phyloP scores from a whole-genome alignment of 1,284 basidiomycete genomes.

The Ustilago hordei region DNA sequence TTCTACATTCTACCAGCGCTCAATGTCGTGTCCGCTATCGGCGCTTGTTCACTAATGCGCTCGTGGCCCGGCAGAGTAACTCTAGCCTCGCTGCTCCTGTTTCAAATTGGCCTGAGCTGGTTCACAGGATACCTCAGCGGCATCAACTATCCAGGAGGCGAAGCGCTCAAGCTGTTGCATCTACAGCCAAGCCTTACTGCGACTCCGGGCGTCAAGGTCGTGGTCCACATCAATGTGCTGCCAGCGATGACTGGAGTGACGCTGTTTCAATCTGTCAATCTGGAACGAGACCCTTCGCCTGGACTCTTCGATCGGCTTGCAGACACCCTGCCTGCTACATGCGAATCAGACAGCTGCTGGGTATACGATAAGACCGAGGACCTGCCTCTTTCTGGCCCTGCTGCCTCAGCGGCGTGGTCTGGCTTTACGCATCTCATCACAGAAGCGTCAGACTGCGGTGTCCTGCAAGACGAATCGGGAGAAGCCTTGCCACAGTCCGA shows the following conservation, averaged over 20 bases:
- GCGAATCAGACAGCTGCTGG: conserved; percentile 23
- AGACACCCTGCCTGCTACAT: conserved; percentile 10
- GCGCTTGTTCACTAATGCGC: conserved; percentile 73
- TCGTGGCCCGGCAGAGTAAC: conserved; percentile 17
- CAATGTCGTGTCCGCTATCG: conserved; percentile 82
- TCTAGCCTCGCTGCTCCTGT: conserved; percentile 8
- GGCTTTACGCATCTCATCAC: conserved; percentile 48
- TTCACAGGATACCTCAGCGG: conserved; percentile 75
- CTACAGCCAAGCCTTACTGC: conserved; percentile 31
- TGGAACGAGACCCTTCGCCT: conserved; percentile 16
- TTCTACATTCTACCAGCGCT: conserved; percentile 85
- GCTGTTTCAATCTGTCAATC: conserved; percentile 82
- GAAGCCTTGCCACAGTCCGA: conserved; percentile 3
- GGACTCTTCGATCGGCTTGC: conserved; percentile 11
- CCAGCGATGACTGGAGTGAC: conserved; percentile 91
- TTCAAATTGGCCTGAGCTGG: conserved; percentile 37
- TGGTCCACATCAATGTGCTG: conserved; percentile 79
- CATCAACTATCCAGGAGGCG: conserved; percentile 90
- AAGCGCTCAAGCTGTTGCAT: conserved; percentile 79
- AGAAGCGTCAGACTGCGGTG: conserved; percentile 33
- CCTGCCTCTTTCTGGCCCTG: conserved; percentile 20
- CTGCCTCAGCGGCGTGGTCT: conserved; percentile 27
- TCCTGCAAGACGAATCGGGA: conserved; percentile 13
- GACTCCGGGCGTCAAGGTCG: not conserved
- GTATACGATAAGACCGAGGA: conserved; percentile 65